Percentiles rank a stretch among this genome's conserved stretches.
These are phyloP conservation scores for Paramecium caudatum DNA, from an alignment of 73 alveolate species.

Conservation along the genomic window DNA sequence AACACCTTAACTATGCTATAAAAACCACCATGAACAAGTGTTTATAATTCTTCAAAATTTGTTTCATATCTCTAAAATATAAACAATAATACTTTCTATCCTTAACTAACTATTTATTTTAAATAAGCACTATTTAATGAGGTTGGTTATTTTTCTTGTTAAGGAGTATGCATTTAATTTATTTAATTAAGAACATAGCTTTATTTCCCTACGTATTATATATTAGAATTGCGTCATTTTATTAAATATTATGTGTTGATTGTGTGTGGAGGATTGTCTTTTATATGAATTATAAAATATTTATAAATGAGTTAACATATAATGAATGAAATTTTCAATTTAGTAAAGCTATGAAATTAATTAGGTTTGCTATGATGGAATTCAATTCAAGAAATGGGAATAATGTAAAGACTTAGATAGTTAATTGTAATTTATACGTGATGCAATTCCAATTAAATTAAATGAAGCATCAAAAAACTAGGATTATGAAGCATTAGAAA, in stretches of 20 bases:
- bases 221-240: no score
- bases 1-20: not conserved
- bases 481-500: conserved; percentile 52
- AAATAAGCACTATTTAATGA: conserved; percentile 34
- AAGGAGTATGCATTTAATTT: no score
- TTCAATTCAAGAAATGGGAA: conserved; percentile 8
- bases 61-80: conserved; percentile 29
- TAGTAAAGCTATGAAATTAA: not conserved
- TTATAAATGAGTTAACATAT: conserved; percentile 34
- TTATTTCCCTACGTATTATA: no score
- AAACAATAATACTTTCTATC: conserved; percentile 20
- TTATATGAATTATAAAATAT: no score
- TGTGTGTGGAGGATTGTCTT: no score
- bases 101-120: conserved; percentile 47
- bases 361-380: conserved; percentile 41
- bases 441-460: conserved; percentile 31
- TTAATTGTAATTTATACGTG: conserved; percentile 31
- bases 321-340: conserved; percentile 30
- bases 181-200: no score
- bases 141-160: conserved; percentile 19
- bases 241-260: no score
- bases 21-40: not conserved
- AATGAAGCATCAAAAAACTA: conserved; percentile 39
- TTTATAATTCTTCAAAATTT: conserved; percentile 29
- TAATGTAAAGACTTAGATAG: conserved; percentile 53